phyloP scores from a whole-genome alignment of 495 filamentous ascomycete genomes.

The Penicillium flavigenum region DNA sequence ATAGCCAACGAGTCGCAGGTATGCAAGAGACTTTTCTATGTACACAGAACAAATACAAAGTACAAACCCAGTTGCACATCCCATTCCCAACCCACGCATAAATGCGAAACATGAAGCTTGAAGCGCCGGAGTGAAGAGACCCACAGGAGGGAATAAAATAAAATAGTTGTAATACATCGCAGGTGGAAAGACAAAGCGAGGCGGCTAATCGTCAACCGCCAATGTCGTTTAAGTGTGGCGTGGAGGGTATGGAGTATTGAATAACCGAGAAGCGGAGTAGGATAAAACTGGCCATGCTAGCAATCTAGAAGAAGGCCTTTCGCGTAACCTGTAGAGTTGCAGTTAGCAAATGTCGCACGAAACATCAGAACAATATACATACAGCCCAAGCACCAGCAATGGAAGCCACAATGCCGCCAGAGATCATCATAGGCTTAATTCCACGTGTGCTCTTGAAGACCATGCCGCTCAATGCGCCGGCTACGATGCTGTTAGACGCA shows the following conservation, averaged over 20 bases:
- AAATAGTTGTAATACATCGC: conserved; percentile 47
- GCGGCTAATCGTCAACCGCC: conserved; percentile 29
- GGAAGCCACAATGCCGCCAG: conserved; percentile 78
- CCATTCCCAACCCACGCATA: conserved; percentile 46
- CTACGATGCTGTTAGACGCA: conserved; percentile 78
- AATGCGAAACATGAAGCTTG: conserved; percentile 49
- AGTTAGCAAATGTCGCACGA: conserved; percentile 30
- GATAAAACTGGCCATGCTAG: conserved; percentile 20
- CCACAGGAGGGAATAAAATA: conserved; percentile 25
- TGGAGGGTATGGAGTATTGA: conserved; percentile 32
- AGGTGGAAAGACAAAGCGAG: conserved; percentile 30
- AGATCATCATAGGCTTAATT: conserved; percentile 87
- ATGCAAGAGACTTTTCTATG: conserved; percentile 49
- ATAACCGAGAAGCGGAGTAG: conserved; percentile 20
- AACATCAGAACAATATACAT: conserved; percentile 38
- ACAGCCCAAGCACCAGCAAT: conserved; percentile 89
- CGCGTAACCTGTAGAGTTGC: conserved; percentile 49
- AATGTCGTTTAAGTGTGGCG: conserved; percentile 34
- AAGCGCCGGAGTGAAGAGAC: conserved; percentile 53
- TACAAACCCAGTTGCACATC: conserved; percentile 50
- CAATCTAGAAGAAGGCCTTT: conserved; percentile 54
- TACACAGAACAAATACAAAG: conserved; percentile 43
- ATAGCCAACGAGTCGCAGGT: conserved; percentile 36
- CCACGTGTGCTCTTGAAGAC: conserved; percentile 95
- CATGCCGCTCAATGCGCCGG: conserved; percentile 85